Base-by-base conservation (phyloP, 2,329 filamentous ascomycete species). In the Colletotrichum neosansevieriae region DNA sequence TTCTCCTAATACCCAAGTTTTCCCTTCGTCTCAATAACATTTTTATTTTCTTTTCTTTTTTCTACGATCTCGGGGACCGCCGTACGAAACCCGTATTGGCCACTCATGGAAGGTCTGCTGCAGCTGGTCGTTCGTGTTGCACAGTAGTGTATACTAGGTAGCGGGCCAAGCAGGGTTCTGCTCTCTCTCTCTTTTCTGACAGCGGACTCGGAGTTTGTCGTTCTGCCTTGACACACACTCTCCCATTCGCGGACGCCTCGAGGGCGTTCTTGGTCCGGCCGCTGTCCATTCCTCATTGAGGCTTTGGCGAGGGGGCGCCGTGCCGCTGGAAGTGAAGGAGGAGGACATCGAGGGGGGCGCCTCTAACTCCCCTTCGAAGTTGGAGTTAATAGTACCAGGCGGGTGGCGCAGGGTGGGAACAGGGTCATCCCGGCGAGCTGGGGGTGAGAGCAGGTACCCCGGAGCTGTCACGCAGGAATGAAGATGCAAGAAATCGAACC, bases 401-500 rank as follows among this genome's bases (percentile, higher is more conserved):
- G 19, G 50, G 66, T 69, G 66, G 66, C 66, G 62, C 62, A 66
- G 40, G 24, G 17, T 17, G 12, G 38, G 44, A 56, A 38, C 47
- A 53, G 54, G 62, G 56, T 24, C 34, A 34, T 58, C 56, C 65
- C 54, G 6, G 61, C 21, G 21, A 9, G 12, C 53, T 24, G 38
- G 40, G 61, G 65, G 32, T 36, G 11, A 49, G 56, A 58, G 56
- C 56, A 34, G 38, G 54, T 40, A 58, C 56, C 56, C 56, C 64
- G n/a, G 47, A 29, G 34, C 13, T n/a, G 29, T n/a, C 53, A 40
- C 11, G 53, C 53, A 62, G 50, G 24, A 51, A 61, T 63, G 59
- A 67, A 29, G 64, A 57, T 67, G 64, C 58, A 63, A 63, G 64
- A 67, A 40, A 63, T 44, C n/a, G 58, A 51, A 58, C 44, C 21